Evolutionary conservation across 2,329 filamentous ascomycete species (phyloP).

Genomic region (Fusarium gaditjirri): DNA sequence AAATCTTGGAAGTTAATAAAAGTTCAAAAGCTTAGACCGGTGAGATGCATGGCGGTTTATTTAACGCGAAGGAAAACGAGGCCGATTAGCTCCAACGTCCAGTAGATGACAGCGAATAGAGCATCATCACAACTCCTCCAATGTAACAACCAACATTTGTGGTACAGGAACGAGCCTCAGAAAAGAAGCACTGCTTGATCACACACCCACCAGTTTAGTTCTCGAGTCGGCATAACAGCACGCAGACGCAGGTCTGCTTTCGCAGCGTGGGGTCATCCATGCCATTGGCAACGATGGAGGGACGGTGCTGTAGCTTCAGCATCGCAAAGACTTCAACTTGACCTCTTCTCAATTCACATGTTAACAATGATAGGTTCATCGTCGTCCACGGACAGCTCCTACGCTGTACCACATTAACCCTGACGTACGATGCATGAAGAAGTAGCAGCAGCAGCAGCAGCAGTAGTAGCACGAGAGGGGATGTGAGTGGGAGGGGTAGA

Average conservation of each 20-base stretch:
- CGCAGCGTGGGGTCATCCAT: conserved; percentile 38
- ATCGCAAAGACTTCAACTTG: conserved; percentile 31
- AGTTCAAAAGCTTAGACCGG: background rate
- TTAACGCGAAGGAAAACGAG: background rate
- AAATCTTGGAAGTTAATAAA: background rate
- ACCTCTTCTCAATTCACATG: conserved; percentile 44
- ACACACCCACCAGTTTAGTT: conserved; percentile 7
- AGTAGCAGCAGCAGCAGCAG: background rate
- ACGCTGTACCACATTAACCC: conserved; percentile 29
- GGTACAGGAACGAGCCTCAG: conserved; percentile 9
- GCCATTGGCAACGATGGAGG: conserved; percentile 11
- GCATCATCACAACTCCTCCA: background rate
- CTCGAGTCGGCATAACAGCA: conserved; percentile 41
- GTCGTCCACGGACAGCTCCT: conserved; percentile 32
- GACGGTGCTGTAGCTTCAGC: conserved; percentile 26
- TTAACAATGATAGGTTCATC: conserved; percentile 47
- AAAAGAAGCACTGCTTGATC: conserved; percentile 18
- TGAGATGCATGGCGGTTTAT: background rate
- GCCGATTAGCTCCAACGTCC: background rate
- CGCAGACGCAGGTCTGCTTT: conserved; percentile 26
- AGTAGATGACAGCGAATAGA: background rate
- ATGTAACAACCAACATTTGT: background rate
- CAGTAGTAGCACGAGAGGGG: conserved; percentile 11
- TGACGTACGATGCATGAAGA: conserved; percentile 35
- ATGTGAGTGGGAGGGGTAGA: conserved; percentile 35